Conservation (phyloP, 225 moss, liverwort and hornwort genomes). For the Bryum argenteum region DNA sequence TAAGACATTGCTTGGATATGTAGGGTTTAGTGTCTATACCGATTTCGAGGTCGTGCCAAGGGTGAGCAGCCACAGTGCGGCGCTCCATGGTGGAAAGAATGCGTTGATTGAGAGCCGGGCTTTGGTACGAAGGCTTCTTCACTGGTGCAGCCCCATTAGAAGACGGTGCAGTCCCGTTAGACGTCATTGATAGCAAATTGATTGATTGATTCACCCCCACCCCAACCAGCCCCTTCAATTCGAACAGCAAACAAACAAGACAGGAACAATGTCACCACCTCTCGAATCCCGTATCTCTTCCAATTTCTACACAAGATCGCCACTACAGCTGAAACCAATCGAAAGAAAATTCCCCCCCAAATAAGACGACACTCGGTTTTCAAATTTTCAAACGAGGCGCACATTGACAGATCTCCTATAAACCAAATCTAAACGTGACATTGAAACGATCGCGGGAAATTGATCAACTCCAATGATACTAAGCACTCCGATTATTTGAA, state of each 20-base stretch:
- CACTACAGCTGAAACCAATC: too few species aligned
- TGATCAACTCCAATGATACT: too few species aligned
- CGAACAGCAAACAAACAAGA: conserved; percentile 19
- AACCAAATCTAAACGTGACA: not conserved
- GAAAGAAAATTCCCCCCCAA: too few species aligned
- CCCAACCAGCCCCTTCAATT: conserved; percentile 32
- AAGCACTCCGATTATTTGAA: not conserved
- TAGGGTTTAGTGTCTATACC: conserved; percentile 37
- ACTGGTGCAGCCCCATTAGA: conserved; percentile 38
- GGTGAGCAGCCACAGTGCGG: conserved; percentile 94
- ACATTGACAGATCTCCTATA: not conserved
- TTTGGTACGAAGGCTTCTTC: conserved; percentile 39
- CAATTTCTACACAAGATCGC: too few species aligned
- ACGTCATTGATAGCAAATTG: conserved; percentile 37
- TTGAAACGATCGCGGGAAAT: not conserved
- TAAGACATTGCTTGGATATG: too few species aligned
- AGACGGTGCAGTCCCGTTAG: conserved; percentile 42
- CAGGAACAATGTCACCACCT: conserved; percentile 24
- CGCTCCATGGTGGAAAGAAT: conserved; percentile 78
- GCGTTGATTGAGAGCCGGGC: conserved; percentile 49
- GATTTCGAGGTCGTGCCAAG: conserved; percentile 98
- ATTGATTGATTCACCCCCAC: conserved; percentile 33
- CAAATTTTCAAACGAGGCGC: too few species aligned
- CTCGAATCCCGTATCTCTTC: too few species aligned
- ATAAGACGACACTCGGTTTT: too few species aligned